A percentile compares a stretch with the other conserved stretches of the same genome.
phyloP scores from a whole-genome alignment of 2,329 filamentous ascomycete genomes.

The Talaromyces sp. region DNA sequence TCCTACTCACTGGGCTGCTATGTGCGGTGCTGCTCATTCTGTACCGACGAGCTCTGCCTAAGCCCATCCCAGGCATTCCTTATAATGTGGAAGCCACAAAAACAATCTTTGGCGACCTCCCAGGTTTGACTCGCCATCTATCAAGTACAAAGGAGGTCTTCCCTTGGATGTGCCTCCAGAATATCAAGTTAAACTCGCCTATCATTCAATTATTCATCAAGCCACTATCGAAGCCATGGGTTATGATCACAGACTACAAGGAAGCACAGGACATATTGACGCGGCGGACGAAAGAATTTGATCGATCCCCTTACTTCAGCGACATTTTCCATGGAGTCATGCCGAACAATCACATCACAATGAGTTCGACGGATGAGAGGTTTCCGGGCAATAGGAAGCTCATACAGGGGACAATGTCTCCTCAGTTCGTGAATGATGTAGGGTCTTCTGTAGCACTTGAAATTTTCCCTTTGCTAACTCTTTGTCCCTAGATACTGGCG shows the following conservation, averaged over 20 bases:
- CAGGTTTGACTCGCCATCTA: not conserved
- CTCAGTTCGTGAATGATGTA: not conserved
- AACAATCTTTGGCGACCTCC: not conserved
- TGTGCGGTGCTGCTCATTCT: not conserved
- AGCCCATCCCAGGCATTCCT: constrained; percentile 3
- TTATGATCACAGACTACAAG: constrained; percentile 30
- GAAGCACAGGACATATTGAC: constrained; percentile 16
- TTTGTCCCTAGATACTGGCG: not conserved
- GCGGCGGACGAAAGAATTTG: constrained; percentile 16
- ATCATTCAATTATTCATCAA: constrained; percentile 45
- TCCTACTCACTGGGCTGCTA: not conserved
- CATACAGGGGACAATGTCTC: not conserved
- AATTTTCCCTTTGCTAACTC: not conserved
- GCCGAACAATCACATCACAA: not conserved
- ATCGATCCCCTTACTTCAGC: constrained; percentile 8
- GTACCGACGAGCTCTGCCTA: not conserved
- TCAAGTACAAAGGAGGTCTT: not conserved
- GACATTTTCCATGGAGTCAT: not conserved
- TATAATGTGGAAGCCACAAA: not conserved
- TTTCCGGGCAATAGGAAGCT: not conserved
- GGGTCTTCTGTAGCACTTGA: not conserved
- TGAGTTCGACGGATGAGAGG: not conserved
- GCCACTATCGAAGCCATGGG: constrained; percentile 38
- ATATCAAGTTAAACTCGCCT: constrained; percentile 24
- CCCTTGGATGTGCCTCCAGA: not conserved